These are phyloP conservation scores for Suillus discolor DNA, from an alignment of 768 basidiomycete species.

Conservation along the genomic window DNA sequence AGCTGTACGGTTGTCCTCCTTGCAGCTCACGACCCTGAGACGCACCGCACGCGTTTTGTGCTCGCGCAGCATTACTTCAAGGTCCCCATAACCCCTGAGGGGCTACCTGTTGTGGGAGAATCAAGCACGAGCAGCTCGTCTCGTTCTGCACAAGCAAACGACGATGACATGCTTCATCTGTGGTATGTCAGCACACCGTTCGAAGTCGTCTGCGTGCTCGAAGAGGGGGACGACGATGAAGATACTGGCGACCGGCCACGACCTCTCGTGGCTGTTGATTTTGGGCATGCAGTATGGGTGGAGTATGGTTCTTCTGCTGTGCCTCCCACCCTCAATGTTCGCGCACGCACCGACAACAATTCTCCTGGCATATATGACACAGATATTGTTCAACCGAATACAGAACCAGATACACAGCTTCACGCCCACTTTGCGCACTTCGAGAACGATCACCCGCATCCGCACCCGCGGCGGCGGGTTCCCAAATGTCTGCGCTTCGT, in stretches of 20 bases:
- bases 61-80: conserved; percentile 78
- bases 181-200: conserved; percentile 76
- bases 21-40: conserved; percentile 60
- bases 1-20: conserved; percentile 76
- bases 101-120: conserved; percentile 19
- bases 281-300: conserved; percentile 87
- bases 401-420: neutral
- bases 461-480: conserved; percentile 27
- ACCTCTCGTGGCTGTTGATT: conserved; percentile 81
- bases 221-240: conserved; percentile 36
- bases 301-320: conserved; percentile 45
- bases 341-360: neutral
- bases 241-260: conserved; percentile 51
- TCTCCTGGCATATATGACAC: neutral
- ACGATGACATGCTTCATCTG: conserved; percentile 62
- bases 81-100: conserved; percentile 51
- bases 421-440: conserved; percentile 3
- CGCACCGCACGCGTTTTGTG: conserved; percentile 62
- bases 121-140: conserved; percentile 7
- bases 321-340: neutral
- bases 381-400: neutral
- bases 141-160: conserved; percentile 26
- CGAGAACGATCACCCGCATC: conserved; percentile 6
- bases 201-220: conserved; percentile 68
- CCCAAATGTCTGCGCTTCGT: conserved; percentile 67